Evolutionary conservation across 805 yeast genomes (phyloP).

Genomic region (Brettanomyces bruxellensis): DNA sequence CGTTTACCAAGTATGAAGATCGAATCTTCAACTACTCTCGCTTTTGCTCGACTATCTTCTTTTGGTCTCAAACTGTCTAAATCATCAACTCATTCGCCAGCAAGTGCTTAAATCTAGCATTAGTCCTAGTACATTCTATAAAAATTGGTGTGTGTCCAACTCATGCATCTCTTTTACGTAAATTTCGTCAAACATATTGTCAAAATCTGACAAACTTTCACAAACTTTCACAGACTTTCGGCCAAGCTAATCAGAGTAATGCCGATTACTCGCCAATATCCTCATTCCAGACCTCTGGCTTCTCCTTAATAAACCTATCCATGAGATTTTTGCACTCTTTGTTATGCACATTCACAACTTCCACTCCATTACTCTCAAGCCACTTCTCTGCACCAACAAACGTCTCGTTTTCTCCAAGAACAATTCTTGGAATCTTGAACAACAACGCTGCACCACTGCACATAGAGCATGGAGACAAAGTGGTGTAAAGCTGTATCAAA

Average conservation of each 20-base stretch:
- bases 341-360: slow-evolving; percentile 53
- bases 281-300: slow-evolving; percentile 75
- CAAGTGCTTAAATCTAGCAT: too few species aligned
- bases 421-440: slow-evolving; percentile 83
- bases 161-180: too few species aligned
- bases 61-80: too few species aligned
- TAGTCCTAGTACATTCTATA: too few species aligned
- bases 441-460: slow-evolving; percentile 88
- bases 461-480: slow-evolving; percentile 91
- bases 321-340: slow-evolving; percentile 60
- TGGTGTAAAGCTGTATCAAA: slow-evolving; percentile 56
- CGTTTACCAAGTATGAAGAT: too few species aligned
- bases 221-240: too few species aligned
- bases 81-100: too few species aligned
- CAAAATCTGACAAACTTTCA: too few species aligned
- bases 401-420: slow-evolving; percentile 80
- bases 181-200: too few species aligned
- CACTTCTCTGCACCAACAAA: slow-evolving; percentile 80
- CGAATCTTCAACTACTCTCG: too few species aligned
- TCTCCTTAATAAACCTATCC: slow-evolving; percentile 68
- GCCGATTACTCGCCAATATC: slow-evolving; percentile 49
- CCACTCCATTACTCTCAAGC: slow-evolving; percentile 58
- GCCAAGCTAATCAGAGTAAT: background rate
- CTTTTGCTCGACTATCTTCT: too few species aligned
- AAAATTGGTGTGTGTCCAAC: too few species aligned